Evolutionary conservation across 2,329 filamentous ascomycete genomes (phyloP), one percentile per base, ranked within the genome.

Genomic region (Ceratocystis variospora): DNA sequence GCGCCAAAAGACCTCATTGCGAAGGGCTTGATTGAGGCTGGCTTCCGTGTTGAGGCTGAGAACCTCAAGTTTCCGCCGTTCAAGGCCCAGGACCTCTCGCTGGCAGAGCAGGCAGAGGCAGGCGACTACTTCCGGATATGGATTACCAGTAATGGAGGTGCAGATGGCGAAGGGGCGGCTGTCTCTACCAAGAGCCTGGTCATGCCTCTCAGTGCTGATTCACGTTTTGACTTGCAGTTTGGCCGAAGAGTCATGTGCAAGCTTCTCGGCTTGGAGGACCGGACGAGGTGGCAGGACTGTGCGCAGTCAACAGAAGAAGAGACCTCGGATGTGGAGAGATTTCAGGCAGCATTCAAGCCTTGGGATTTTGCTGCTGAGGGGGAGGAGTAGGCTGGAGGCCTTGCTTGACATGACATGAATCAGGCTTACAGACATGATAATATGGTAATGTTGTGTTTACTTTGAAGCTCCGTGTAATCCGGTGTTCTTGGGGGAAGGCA

Each of bases 201-300:
- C 64, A 83, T 97, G 77, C 84, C 84, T 5, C 80, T 96, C 7
- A 83, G 86, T 68, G 78, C 85, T 31, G 85, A 83, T 19, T 83
- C 88, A 69, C 83, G 87, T 15, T 97, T 99, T 73, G 91, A 96
- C 73, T 76, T 96, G 59, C 93, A 97, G 73, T 97, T 96, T 72
- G 91, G 89, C 3, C 82, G 95, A 50, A 84, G 86, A 57, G 94
- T 96, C 3, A 78, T 97, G 74, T 93, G 90, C 0, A 96, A 96
- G 76, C 78, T 99, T 63, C 79, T 99, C 63, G 84, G 85, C 2
- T 76, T 97, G 59, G 90, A 96, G 74, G 78, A 83, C 57, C 81
- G 94, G n/a, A 77, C 87, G 64, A 80, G 90, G 70, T 99, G 94
- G 94, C 86, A 86, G 74, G 88, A 96, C 71, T 93, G 90, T 70